These are phyloP conservation scores for Madurella mycetomatis DNA, from an alignment of 2,329 filamentous ascomycete species.

Conservation along the genomic window DNA sequence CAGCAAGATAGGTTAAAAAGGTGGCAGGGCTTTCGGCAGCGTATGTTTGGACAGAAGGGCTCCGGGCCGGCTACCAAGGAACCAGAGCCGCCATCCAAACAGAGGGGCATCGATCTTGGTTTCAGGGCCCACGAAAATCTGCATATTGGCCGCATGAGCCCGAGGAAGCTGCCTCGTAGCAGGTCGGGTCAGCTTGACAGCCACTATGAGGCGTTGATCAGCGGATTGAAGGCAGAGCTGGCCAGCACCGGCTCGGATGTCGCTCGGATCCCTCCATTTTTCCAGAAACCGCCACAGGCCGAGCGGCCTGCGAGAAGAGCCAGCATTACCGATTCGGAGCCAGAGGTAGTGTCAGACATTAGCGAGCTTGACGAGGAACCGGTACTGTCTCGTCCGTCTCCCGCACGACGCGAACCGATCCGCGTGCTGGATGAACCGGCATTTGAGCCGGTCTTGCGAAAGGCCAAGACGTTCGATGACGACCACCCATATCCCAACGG, in stretches of 20 bases:
- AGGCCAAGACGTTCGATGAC: slow-evolving; percentile 17
- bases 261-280: slow-evolving; percentile 23
- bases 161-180: slow-evolving; percentile 25
- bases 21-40: slow-evolving; percentile 66
- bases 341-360: slow-evolving; percentile 44
- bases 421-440: slow-evolving; percentile 15
- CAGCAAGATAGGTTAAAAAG: slow-evolving; percentile 65
- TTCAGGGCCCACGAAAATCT: slow-evolving; percentile 51
- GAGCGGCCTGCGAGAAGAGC: background rate
- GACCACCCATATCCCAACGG: slow-evolving; percentile 6
- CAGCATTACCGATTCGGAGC: slow-evolving; percentile 9
- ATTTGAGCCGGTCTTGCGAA: slow-evolving; percentile 19
- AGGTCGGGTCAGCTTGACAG: slow-evolving; percentile 29
- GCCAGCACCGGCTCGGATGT: slow-evolving; percentile 24
- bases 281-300: slow-evolving; percentile 9
- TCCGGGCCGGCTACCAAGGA: slow-evolving; percentile 25
- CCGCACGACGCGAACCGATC: slow-evolving; percentile 17
- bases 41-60: slow-evolving; percentile 37
- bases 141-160: slow-evolving; percentile 36
- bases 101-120: slow-evolving; percentile 48
- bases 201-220: slow-evolving; percentile 44
- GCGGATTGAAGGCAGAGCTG: slow-evolving; percentile 40
- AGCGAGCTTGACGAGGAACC: slow-evolving; percentile 50
- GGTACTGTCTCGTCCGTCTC: slow-evolving; percentile 10
- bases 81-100: slow-evolving; percentile 21